Evolutionary conservation across 2,329 filamentous ascomycete species (phyloP).

Genomic region (Diaporthe ilicicola): DNA sequence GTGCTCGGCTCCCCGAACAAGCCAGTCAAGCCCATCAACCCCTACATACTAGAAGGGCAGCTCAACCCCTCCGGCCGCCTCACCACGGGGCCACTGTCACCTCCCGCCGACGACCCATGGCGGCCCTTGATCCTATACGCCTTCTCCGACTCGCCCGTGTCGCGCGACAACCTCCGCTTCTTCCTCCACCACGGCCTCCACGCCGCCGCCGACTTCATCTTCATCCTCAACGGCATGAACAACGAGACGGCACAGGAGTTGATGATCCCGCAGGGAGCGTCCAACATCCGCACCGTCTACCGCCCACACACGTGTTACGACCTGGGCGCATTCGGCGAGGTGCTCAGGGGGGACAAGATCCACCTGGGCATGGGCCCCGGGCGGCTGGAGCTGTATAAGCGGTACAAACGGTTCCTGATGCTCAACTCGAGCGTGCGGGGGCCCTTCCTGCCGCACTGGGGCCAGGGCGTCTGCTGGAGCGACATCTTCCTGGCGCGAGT

Average conservation of each 20-base stretch:
- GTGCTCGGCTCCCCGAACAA: not conserved
- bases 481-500: constrained; percentile 44
- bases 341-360: constrained; percentile 38
- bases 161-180: constrained; percentile 45
- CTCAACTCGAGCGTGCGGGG: constrained; percentile 47
- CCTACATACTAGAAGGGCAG: constrained; percentile 32
- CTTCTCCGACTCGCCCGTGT: constrained; percentile 45
- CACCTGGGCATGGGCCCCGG: constrained; percentile 31
- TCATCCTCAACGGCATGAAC: constrained; percentile 48
- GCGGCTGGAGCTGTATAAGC: constrained; percentile 41
- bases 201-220: constrained; percentile 48
- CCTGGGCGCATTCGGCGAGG: constrained; percentile 46
- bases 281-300: constrained; percentile 45
- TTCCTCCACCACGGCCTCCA: constrained; percentile 49
- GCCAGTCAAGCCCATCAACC: constrained; percentile 25
- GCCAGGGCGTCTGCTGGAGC: constrained; percentile 45
- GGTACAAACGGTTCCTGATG: constrained; percentile 47
- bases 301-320: constrained; percentile 47
- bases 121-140: constrained; percentile 45
- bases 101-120: constrained; percentile 33
- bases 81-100: constrained; percentile 31
- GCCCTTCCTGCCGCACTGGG: constrained; percentile 48
- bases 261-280: constrained; percentile 38
- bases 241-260: constrained; percentile 35
- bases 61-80: constrained; percentile 32